Evolutionary conservation across 805 yeast genomes (phyloP).

Genomic region (Zygoascus flipseniorum): DNA sequence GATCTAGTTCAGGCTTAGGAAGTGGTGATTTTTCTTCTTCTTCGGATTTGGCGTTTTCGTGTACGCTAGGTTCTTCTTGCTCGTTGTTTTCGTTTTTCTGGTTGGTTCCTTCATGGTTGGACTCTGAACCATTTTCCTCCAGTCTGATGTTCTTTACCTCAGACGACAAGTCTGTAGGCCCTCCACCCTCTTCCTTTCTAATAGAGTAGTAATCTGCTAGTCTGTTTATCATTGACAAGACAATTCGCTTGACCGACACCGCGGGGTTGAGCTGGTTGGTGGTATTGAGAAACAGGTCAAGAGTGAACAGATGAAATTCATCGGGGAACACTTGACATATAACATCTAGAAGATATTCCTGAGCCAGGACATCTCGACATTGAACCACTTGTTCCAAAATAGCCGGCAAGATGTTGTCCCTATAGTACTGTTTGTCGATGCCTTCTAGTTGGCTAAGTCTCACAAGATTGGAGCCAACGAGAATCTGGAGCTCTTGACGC

Average conservation of each 20-base stretch:
- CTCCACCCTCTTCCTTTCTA: conserved; percentile 11
- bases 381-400: conserved; percentile 85
- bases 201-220: conserved; percentile 21
- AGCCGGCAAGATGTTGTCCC: conserved; percentile 58
- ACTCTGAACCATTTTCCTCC: conserved; percentile 1
- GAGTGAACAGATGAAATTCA: conserved; percentile 72
- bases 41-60: not conserved
- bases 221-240: conserved; percentile 65
- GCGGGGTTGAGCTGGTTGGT: conserved; percentile 60
- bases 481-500: conserved; percentile 78
- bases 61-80: conserved; percentile 9
- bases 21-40: conserved; percentile 1
- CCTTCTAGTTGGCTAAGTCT: conserved; percentile 75
- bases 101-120: conserved; percentile 7
- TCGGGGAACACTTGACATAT: conserved; percentile 93
- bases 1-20: conserved; percentile 2
- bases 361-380: conserved; percentile 87
- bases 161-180: conserved; percentile 7
- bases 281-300: conserved; percentile 57
- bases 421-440: conserved; percentile 42
- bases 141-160: conserved; percentile 6
- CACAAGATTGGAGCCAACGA: conserved; percentile 89
- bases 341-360: conserved; percentile 84
- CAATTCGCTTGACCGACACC: conserved; percentile 57
- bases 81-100: conserved; percentile 11